Percentiles rank a stretch among this genome's conserved stretches.
These are phyloP conservation scores for Musa schizocarpa DNA, from an alignment of 176 grass and related monocot genomes.

Conservation along the genomic window DNA sequence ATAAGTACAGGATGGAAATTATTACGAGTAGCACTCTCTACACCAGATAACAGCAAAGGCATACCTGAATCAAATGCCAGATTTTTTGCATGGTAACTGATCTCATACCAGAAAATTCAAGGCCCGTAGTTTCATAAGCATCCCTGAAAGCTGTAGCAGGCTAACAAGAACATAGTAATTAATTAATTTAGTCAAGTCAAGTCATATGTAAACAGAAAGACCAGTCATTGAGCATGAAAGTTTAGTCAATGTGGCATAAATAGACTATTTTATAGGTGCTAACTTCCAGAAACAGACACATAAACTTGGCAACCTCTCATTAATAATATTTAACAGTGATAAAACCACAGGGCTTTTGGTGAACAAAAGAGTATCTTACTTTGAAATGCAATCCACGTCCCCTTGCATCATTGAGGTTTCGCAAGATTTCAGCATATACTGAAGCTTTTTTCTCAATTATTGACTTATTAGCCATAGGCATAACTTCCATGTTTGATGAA, in stretches of 20 bases:
- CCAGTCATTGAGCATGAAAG: not conserved
- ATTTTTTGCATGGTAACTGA: slow-evolving; percentile 95
- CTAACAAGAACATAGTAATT: slow-evolving; percentile 46
- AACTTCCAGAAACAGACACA: not conserved
- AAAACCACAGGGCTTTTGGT: not conserved
- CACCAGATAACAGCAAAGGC: not conserved
- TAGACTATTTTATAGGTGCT: no score
- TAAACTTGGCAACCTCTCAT: not conserved
- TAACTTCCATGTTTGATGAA: slow-evolving; percentile 36
- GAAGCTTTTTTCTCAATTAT: slow-evolving; percentile 90
- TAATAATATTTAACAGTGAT: not conserved
- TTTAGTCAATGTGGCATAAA: not conserved
- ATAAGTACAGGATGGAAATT: not conserved
- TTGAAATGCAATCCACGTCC: slow-evolving; percentile 56
- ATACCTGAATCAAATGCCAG: slow-evolving; percentile 92
- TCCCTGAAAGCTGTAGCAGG: slow-evolving; percentile 62
- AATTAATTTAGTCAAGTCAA: slow-evolving; percentile 18
- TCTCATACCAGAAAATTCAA: slow-evolving; percentile 52
- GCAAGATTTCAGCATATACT: slow-evolving; percentile 69
- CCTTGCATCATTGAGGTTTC: slow-evolving; percentile 81
- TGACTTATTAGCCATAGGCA: slow-evolving; percentile 64
- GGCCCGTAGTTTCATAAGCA: slow-evolving; percentile 66
- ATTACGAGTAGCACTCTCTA: not conserved
- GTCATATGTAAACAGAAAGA: not conserved
- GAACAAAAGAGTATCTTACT: slow-evolving; percentile 29